These are phyloP conservation scores for Fusarium aywerte DNA, from an alignment of 2,329 filamentous ascomycete genomes.

Conservation along the genomic window DNA sequence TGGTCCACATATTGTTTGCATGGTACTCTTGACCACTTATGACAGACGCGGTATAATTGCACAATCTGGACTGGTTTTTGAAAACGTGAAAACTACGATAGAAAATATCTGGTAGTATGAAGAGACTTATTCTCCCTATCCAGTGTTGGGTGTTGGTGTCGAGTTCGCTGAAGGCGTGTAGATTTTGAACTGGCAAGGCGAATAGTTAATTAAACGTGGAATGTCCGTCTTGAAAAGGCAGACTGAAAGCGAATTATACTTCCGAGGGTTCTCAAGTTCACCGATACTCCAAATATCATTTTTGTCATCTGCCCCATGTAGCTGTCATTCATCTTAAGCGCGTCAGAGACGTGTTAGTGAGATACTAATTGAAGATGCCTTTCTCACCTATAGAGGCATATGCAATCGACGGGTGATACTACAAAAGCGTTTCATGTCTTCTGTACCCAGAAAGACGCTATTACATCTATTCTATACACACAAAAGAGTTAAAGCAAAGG, in stretches of 20 bases:
- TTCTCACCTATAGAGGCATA: too few species aligned
- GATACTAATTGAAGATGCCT: too few species aligned
- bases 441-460: too few species aligned
- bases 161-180: conserved; percentile 48
- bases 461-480: too few species aligned
- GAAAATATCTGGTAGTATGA: conserved; percentile 43
- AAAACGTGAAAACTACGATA: conserved; percentile 47
- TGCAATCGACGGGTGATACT: too few species aligned
- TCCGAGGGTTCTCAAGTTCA: conserved; percentile 45
- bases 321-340: background rate
- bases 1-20: conserved; percentile 46
- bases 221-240: conserved; percentile 47
- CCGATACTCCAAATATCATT: conserved; percentile 41
- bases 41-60: conserved; percentile 42
- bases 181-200: too few species aligned
- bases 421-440: too few species aligned
- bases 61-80: conserved; percentile 35
- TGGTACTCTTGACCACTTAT: conserved; percentile 48
- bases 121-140: conserved; percentile 47
- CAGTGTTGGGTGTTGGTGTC: conserved; percentile 50
- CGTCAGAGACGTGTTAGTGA: too few species aligned
- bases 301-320: conserved; percentile 37
- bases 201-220: too few species aligned
- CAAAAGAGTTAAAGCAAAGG: too few species aligned
- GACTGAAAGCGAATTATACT: conserved; percentile 52